Conservation (phyloP, 805 yeast species). For the Myxozyma melibiosi region DNA sequence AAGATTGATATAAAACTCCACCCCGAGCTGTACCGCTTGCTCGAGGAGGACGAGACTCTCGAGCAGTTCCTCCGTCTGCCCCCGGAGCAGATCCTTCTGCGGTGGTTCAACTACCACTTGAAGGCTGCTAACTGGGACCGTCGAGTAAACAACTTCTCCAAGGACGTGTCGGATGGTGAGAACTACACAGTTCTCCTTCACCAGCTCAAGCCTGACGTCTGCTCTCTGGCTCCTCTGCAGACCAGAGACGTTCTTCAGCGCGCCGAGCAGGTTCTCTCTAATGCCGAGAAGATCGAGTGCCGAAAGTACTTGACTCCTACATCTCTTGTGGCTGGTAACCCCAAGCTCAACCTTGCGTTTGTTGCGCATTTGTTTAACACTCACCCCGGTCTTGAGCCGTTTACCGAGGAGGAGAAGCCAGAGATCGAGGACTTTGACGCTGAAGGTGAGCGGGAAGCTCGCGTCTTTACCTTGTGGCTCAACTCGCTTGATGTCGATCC, state of each 20-base stretch:
- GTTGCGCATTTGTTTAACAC: conserved; percentile 97
- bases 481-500: conserved; percentile 96
- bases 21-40: conserved; percentile 91
- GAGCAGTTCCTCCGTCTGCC: conserved; percentile 96
- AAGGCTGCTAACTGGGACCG: conserved; percentile 89
- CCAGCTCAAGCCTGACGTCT: conserved; percentile 81
- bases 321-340: conserved; percentile 92
- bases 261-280: conserved; percentile 81
- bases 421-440: conserved; percentile 98
- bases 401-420: conserved; percentile 85
- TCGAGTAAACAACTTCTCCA: conserved; percentile 81
- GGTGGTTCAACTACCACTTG: conserved; percentile 97
- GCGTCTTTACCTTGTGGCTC: conserved; percentile 97
- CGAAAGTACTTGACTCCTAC: conserved; percentile 94
- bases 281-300: conserved; percentile 89
- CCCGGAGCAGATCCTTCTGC: conserved; percentile 92
- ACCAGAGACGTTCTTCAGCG: conserved; percentile 72
- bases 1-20: conserved; percentile 95
- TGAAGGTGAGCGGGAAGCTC: conserved; percentile 98
- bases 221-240: conserved; percentile 82
- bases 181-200: conserved; percentile 86
- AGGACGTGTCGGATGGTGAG: conserved; percentile 93
- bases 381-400: conserved; percentile 93
- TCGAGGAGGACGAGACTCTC: conserved; percentile 95
- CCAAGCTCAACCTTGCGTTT: conserved; percentile 93